phyloP scores from a whole-genome alignment of 441 rosid genomes.

The Macaranga tanarius region DNA sequence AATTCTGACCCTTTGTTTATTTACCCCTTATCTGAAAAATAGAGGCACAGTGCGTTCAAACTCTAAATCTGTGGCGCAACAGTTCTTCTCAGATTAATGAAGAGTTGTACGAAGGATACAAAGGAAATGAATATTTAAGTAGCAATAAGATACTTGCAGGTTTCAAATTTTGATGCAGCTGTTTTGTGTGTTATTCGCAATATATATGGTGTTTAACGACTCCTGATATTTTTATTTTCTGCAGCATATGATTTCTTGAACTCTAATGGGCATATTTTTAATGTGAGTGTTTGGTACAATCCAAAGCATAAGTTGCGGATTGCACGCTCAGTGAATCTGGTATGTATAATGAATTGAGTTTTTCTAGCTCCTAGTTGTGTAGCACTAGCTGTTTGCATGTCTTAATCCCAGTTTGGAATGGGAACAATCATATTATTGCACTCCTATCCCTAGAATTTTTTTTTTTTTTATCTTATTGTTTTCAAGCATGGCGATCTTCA shows the following conservation, averaged over 20 bases:
- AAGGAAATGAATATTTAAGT: constrained; percentile 40
- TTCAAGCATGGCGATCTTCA: background rate
- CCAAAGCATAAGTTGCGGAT: constrained; percentile 53
- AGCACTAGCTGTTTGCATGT: too few species aligned
- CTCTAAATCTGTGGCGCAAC: constrained; percentile 61
- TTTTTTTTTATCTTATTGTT: too few species aligned
- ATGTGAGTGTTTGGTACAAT: constrained; percentile 78
- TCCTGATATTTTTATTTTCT: constrained; percentile 21
- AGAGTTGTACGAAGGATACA: constrained; percentile 66
- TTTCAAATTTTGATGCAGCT: constrained; percentile 22
- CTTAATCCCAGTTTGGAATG: too few species aligned
- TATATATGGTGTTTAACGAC: background rate
- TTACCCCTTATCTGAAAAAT: constrained; percentile 13
- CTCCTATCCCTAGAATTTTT: too few species aligned
- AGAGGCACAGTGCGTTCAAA: constrained; percentile 65
- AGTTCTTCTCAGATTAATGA: constrained; percentile 63
- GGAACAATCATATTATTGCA: background rate
- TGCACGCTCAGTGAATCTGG: constrained; percentile 85
- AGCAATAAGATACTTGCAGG: constrained; percentile 74
- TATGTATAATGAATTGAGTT: constrained; percentile 22
- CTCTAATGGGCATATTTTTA: constrained; percentile 48
- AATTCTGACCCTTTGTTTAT: constrained; percentile 11
- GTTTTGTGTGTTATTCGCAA: background rate
- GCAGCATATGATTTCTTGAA: constrained; percentile 81
- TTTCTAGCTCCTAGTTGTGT: background rate